A percentile compares a stretch with the other conserved stretches of the same genome.
These are phyloP conservation scores for Cubamyces sp. DNA, from an alignment of 768 basidiomycete species.

Conservation along the genomic window DNA sequence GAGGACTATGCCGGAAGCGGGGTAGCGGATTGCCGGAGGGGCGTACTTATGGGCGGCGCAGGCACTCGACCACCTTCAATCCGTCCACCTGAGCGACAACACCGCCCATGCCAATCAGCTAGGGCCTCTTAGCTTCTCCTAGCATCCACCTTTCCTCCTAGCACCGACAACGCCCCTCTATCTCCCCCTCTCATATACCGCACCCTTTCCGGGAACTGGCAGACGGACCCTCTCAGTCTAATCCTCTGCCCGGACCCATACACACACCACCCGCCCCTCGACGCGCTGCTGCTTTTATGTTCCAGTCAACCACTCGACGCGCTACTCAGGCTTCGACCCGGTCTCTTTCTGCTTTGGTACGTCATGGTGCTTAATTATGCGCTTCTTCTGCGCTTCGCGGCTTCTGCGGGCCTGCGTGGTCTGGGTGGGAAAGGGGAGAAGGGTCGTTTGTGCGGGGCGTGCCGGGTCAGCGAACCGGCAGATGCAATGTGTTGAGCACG, in stretches of 20 bases:
- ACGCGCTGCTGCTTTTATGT: constrained; percentile 17
- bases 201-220: constrained; percentile 1
- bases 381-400: constrained; percentile 12
- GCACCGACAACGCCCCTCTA: constrained; percentile 5
- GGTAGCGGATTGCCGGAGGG: constrained; percentile 23
- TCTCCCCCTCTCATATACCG: constrained; percentile 9
- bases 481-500: not conserved
- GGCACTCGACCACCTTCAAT: not conserved
- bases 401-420: not conserved
- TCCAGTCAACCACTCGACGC: constrained; percentile 21
- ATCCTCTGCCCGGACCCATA: not conserved
- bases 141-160: not conserved
- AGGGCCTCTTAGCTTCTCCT: not conserved
- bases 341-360: constrained; percentile 22
- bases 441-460: not conserved
- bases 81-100: constrained; percentile 4
- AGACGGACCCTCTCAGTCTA: constrained; percentile 3
- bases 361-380: not conserved
- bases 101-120: not conserved
- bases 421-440: not conserved
- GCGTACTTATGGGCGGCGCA: constrained; percentile 5
- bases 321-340: constrained; percentile 11
- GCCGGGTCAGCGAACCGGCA: not conserved
- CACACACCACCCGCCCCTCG: constrained; percentile 7
- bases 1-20: constrained; percentile 22